These are phyloP conservation scores for Mucor saturninus DNA, from an alignment of 371 early-diverging fungal genomes.

Conservation along the genomic window DNA sequence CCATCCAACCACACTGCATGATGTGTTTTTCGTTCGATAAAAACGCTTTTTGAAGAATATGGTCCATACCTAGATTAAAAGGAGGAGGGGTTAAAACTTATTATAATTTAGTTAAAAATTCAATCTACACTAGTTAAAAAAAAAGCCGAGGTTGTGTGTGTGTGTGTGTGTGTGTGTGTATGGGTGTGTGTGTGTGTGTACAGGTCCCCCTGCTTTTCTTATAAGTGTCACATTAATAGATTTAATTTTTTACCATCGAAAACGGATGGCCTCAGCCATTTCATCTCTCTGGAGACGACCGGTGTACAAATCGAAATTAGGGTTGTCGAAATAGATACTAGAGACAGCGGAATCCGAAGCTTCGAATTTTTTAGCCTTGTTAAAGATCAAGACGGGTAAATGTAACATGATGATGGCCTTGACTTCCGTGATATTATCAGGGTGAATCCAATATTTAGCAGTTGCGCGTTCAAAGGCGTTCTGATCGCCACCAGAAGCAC, in stretches of 20 bases:
- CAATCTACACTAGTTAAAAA: background rate
- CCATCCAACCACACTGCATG: conserved; percentile 93
- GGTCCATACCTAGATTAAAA: conserved; percentile 49
- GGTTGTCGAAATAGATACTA: conserved; percentile 94
- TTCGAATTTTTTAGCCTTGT: conserved; percentile 42
- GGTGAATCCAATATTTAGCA: conserved; percentile 92
- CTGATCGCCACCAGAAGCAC: conserved; percentile 29
- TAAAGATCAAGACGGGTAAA: conserved; percentile 87
- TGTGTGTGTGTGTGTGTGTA: too few relatives aligned
- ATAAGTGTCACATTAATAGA: conserved; percentile 4
- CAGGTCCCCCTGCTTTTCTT: too few relatives aligned
- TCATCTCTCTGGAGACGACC: conserved; percentile 89
- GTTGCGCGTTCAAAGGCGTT: conserved; percentile 63
- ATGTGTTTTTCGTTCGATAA: conserved; percentile 93
- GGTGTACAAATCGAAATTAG: conserved; percentile 84
- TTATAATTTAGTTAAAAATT: background rate
- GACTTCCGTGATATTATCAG: conserved; percentile 94
- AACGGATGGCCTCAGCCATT: conserved; percentile 85
- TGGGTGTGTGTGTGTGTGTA: background rate
- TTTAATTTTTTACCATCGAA: conserved; percentile 81
- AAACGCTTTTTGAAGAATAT: conserved; percentile 71
- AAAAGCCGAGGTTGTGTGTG: background rate
- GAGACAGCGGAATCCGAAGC: conserved; percentile 71
- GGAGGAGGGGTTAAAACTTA: background rate
- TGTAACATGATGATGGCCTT: conserved; percentile 89